These are phyloP conservation scores for Panaeolus papilionaceus DNA, from an alignment of 768 basidiomycete genomes.

Conservation along the genomic window DNA sequence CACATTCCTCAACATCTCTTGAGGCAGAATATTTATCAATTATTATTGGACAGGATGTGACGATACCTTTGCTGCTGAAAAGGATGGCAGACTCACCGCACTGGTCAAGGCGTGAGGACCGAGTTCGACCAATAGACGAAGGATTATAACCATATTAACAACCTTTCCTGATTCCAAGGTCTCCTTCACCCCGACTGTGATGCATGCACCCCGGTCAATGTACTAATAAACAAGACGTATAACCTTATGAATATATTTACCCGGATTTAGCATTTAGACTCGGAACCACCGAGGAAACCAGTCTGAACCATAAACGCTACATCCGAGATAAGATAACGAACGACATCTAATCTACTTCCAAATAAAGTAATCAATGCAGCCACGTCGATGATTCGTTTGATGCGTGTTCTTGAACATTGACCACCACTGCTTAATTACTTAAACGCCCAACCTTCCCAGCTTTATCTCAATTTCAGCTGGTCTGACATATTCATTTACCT, in stretches of 20 bases:
- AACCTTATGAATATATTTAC: not conserved
- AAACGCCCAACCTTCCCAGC: conserved; percentile 9
- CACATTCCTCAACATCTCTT: not conserved
- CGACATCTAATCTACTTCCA: conserved; percentile 22
- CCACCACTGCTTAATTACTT: conserved; percentile 17
- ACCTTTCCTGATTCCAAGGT: not conserved
- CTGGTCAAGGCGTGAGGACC: conserved; percentile 39
- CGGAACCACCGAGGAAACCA: too few species aligned
- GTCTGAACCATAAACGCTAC: not conserved
- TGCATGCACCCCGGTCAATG: not conserved
- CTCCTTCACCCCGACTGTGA: not conserved
- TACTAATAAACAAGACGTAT: not conserved
- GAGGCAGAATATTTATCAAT: not conserved
- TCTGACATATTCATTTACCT: conserved; percentile 16
- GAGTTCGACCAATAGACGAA: not conserved
- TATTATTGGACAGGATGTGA: conserved; percentile 43
- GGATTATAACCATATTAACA: not conserved
- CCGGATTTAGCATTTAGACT: not conserved
- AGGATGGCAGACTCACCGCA: conserved; percentile 34
- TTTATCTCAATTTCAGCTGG: conserved; percentile 20
- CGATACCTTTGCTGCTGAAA: conserved; percentile 38
- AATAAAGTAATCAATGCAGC: conserved; percentile 11
- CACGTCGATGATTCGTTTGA: conserved; percentile 17
- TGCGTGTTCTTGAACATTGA: conserved; percentile 8
- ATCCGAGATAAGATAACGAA: not conserved